These are phyloP conservation scores for Globisporangium cystogenes DNA, from an alignment of 352 stramenopile genomes.

Conservation along the genomic window DNA sequence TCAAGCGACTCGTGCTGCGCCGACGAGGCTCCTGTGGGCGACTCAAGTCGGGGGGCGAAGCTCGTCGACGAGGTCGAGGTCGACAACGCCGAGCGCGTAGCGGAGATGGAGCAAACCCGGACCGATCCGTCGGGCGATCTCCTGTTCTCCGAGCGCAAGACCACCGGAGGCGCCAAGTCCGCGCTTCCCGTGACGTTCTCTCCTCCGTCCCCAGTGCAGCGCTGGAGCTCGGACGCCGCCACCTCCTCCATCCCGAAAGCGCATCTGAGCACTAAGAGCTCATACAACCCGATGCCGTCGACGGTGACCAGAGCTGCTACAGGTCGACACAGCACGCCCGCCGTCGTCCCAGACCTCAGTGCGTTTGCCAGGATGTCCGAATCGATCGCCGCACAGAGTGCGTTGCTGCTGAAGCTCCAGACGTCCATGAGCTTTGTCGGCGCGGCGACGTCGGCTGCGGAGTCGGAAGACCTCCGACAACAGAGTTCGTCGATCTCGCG, in stretches of 20 bases:
- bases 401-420: not conserved
- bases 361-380: slow-evolving; percentile 7
- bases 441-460: not conserved
- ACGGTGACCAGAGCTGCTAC: not conserved
- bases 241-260: not conserved
- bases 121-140: not conserved
- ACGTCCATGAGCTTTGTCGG: not conserved
- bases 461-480: not conserved
- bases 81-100: not conserved
- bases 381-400: slow-evolving; percentile 5
- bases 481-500: not conserved
- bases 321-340: not conserved
- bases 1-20: slow-evolving; percentile 1
- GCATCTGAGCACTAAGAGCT: not conserved
- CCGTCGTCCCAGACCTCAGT: not conserved
- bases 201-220: not conserved
- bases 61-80: slow-evolving; percentile 1
- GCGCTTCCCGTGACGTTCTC: not conserved
- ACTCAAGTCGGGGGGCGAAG: not conserved
- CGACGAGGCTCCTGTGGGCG: not conserved
- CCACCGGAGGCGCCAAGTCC: not conserved
- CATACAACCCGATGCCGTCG: not conserved
- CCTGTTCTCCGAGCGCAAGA: not conserved
- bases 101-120: not conserved
- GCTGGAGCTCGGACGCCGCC: not conserved